Conservation (phyloP, 73 alveolate genomes). For the Tetrahymena elliotti region DNA sequence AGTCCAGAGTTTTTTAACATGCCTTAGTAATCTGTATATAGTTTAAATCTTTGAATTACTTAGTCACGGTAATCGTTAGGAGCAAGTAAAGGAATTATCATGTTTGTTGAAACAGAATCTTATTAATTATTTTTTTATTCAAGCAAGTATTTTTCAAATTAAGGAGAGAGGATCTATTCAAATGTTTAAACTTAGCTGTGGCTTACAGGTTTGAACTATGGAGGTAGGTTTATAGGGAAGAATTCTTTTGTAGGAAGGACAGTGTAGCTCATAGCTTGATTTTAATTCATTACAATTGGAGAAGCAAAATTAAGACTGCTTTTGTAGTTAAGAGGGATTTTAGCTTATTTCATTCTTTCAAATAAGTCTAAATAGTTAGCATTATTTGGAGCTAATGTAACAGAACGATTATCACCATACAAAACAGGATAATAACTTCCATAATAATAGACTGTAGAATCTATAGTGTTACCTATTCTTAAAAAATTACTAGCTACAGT, state of each 20-base stretch:
- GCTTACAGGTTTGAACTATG: not conserved
- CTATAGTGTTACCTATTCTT: slow-evolving; percentile 31
- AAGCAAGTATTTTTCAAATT: slow-evolving; percentile 1
- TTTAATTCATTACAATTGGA: slow-evolving; percentile 37
- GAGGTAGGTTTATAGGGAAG: slow-evolving; percentile 21
- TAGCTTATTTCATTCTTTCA: slow-evolving; percentile 17
- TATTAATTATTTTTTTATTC: slow-evolving; percentile 6
- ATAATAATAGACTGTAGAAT: slow-evolving; percentile 28
- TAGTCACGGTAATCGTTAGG: slow-evolving; percentile 33
- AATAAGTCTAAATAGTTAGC: slow-evolving; percentile 17
- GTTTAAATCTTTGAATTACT: slow-evolving; percentile 19
- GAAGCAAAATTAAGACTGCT: slow-evolving; percentile 27
- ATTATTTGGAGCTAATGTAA: slow-evolving; percentile 38
- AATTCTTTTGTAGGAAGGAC: slow-evolving; percentile 29
- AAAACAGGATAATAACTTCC: slow-evolving; percentile 36
- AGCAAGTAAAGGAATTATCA: slow-evolving; percentile 44
- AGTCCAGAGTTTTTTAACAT: slow-evolving; percentile 12
- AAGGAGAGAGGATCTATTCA: not conserved
- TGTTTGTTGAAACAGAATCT: slow-evolving; percentile 41
- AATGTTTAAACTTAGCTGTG: slow-evolving; percentile 15
- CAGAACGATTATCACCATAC: slow-evolving; percentile 46
- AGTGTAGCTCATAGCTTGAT: slow-evolving; percentile 10
- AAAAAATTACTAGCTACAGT: slow-evolving; percentile 39
- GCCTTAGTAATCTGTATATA: not conserved
- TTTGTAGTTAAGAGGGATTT: slow-evolving; percentile 12